Conservation (phyloP, 2,329 filamentous ascomycete species). For the Orbilia oligospora region DNA sequence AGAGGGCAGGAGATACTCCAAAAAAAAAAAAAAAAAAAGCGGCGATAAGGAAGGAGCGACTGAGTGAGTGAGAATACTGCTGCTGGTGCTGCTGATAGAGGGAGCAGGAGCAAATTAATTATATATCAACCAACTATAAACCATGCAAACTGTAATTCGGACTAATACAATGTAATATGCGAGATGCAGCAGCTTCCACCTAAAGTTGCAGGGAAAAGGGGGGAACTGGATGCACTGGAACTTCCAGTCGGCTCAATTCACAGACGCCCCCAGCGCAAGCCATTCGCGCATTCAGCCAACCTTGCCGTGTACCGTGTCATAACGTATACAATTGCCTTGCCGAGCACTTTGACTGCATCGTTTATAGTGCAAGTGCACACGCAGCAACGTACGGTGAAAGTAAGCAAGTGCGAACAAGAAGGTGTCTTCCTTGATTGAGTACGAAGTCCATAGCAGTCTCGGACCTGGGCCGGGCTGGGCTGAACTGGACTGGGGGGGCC, state of each 20-base stretch:
- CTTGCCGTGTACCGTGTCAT: neutral
- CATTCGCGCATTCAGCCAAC: slow-evolving; percentile 1
- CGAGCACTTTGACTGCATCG: neutral
- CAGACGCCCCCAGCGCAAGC: slow-evolving; percentile 5
- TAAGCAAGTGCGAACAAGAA: neutral
- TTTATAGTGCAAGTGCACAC: too few relatives aligned
- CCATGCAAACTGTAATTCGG: neutral
- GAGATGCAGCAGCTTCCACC: neutral
- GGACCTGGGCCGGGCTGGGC: too few relatives aligned
- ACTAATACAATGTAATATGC: neutral
- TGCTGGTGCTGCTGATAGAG: neutral
- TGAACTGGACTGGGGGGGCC: too few relatives aligned
- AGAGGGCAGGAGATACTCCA: neutral
- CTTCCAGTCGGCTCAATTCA: slow-evolving; percentile 6
- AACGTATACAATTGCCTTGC: neutral
- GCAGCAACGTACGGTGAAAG: neutral
- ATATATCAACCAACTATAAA: neutral
- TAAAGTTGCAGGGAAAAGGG: slow-evolving; percentile 9
- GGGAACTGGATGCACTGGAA: neutral
- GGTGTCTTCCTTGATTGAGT: too few relatives aligned
- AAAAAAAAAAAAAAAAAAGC: too few relatives aligned
- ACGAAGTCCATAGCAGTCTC: too few relatives aligned
- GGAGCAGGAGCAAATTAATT: slow-evolving; percentile 4
- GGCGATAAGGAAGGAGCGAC: slow-evolving; percentile 5
- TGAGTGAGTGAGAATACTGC: neutral